Conservation (phyloP, 1,284 basidiomycete species). For the Leucoagaricus sp. region DNA sequence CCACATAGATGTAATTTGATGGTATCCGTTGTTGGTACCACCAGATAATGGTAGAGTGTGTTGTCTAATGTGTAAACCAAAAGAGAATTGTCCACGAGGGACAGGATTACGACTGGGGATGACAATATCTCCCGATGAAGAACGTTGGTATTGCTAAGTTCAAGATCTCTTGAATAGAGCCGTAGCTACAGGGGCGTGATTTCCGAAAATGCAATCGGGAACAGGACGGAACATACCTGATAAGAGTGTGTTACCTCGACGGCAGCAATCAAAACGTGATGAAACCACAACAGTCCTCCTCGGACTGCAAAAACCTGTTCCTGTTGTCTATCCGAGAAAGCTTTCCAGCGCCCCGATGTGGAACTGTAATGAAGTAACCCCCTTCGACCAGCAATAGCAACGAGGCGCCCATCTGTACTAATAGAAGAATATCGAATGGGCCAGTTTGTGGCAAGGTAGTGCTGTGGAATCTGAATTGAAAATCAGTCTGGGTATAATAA, state of each 20-base stretch:
- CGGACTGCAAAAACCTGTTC: constrained; percentile 88
- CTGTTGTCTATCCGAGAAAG: constrained; percentile 83
- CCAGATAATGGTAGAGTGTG: constrained; percentile 90
- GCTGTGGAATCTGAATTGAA: constrained; percentile 72
- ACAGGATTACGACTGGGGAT: constrained; percentile 82
- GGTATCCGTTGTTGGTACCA: constrained; percentile 81
- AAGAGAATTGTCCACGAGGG: constrained; percentile 94
- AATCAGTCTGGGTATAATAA: neutral
- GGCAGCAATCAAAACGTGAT: constrained; percentile 92
- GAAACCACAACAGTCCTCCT: constrained; percentile 96
- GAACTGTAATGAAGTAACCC: constrained; percentile 95
- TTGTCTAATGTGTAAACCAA: constrained; percentile 98
- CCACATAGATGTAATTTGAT: constrained; percentile 91
- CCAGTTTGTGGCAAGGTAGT: constrained; percentile 91
- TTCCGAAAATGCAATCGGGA: neutral
- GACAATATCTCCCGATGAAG: constrained; percentile 82
- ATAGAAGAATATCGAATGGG: constrained; percentile 93
- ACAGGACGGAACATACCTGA: constrained; percentile 54
- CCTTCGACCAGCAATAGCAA: constrained; percentile 91
- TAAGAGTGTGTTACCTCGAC: constrained; percentile 81
- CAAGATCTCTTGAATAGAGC: constrained; percentile 93
- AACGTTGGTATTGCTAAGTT: constrained; percentile 85
- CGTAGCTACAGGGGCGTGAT: constrained; percentile 62
- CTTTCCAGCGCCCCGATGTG: constrained; percentile 93
- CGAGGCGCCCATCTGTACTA: constrained; percentile 87